A percentile compares a stretch with the other conserved stretches of the same genome.
These are phyloP conservation scores for Vicia sativa DNA, from an alignment of 306 rosid species.

Conservation along the genomic window DNA sequence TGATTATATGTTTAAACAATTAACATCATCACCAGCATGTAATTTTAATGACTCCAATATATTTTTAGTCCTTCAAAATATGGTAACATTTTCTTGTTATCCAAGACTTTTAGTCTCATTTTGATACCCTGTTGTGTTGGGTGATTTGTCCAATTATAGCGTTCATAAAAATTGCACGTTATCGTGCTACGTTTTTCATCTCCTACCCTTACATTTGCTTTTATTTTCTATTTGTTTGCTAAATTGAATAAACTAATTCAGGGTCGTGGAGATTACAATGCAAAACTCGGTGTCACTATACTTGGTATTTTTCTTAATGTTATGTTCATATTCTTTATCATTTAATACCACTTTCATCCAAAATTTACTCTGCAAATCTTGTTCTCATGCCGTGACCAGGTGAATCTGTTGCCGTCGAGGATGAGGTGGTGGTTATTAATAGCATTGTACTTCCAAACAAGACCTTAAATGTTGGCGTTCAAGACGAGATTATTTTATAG, in stretches of 20 bases:
- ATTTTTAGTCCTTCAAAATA: neutral
- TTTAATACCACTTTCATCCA: neutral
- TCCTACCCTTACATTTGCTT: neutral
- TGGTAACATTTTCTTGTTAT: neutral
- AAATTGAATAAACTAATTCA: conserved; percentile 47
- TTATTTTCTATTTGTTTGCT: conserved; percentile 28
- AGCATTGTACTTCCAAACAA: conserved; percentile 93
- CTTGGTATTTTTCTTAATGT: conserved; percentile 58
- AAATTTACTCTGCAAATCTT: conserved; percentile 38
- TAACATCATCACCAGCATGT: conserved; percentile 5
- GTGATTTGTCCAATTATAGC: neutral
- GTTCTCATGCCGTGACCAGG: conserved; percentile 56
- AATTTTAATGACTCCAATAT: neutral
- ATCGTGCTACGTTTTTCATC: neutral
- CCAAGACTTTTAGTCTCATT: neutral
- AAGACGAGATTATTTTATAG: conserved; percentile 89
- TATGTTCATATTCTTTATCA: conserved; percentile 4
- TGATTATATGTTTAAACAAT: conserved; percentile 3
- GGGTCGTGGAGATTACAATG: conserved; percentile 85
- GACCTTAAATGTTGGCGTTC: conserved; percentile 86
- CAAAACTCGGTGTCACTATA: conserved; percentile 88
- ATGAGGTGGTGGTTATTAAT: conserved; percentile 85
- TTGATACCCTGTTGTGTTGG: neutral
- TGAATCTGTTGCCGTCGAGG: conserved; percentile 88
- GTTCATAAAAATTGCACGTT: conserved; percentile 8